Base-by-base conservation (phyloP, 2,329 filamentous ascomycete genomes). In the Hypoxylon sp. region DNA sequence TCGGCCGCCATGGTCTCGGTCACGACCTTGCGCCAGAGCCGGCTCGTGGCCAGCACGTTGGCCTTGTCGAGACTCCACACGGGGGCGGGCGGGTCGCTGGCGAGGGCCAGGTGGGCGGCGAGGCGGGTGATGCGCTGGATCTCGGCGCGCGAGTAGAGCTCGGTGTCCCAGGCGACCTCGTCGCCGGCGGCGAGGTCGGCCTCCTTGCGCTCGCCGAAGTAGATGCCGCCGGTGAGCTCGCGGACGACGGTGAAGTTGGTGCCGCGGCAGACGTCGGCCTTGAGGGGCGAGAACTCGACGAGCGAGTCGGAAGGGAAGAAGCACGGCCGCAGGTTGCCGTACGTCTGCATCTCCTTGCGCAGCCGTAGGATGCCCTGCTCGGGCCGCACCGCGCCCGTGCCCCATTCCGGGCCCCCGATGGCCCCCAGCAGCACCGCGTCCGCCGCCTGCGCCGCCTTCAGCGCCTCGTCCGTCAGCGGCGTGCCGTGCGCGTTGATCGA, bases 341-440 rank as follows among this genome's bases (percentile, higher is more conserved):
- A 98, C 54, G 94, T 92, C 72, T 85, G 84, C 83, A 98, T 90
- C 78, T 97, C 91, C 78, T 96, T 97, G 78, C 94, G 92, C 50
- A 98, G 90, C 67, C 82, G 85, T 61, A 98, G 88, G 69, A 98
- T 87, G 60, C 94, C 94, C 78, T 97, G 91, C 76, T 98, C 94
- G 1, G 94, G 94, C 40, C 93, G 91, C 63, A 97, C 89, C 55
- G 87, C 78, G 66, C 91, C 91, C 26, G 92, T 95, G 60, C 93
- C 93, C 92, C 93, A 98, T 91, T 97, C 77, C 11, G 95, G 94
- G n/a, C 94, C 94, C 67, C 94, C 94, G 71, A 98, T 96, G 67
- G 94, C 92, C 67, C 93, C 94, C 51, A 98, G 87, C 58, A 98
- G 87, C 58, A 98, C 89, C 33, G 93, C 94, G 75, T 97, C 90